Evolutionary conservation across 2,329 filamentous ascomycete genomes (phyloP).

Genomic region (Xylariaceae sp.): DNA sequence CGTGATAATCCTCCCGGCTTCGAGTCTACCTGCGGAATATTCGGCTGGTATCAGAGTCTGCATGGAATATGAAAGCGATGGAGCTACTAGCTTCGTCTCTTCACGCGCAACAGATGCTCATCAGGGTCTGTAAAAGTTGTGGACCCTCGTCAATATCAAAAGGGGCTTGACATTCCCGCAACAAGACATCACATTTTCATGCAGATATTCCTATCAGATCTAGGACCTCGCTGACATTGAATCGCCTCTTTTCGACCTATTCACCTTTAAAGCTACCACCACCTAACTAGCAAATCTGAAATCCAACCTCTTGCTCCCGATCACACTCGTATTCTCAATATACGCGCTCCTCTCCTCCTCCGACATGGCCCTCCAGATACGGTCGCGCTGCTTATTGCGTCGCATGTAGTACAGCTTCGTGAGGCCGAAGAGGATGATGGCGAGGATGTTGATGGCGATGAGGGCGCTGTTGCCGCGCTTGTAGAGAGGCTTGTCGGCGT

Average conservation of each 20-base stretch:
- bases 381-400: constrained; percentile 44
- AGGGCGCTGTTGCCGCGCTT: constrained; percentile 49
- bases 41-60: no score
- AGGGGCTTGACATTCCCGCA: no score
- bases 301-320: constrained; percentile 41
- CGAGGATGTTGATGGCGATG: constrained; percentile 44
- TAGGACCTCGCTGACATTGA: background rate
- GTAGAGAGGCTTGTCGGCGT: constrained; percentile 51
- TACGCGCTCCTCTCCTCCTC: constrained; percentile 46
- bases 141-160: no score
- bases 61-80: no score
- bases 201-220: background rate
- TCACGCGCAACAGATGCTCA: no score
- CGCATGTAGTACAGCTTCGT: constrained; percentile 50
- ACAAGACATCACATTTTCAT: no score
- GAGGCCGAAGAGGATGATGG: constrained; percentile 45
- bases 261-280: background rate
- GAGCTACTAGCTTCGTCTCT: no score
- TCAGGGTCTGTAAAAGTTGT: no score
- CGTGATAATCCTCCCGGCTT: no score
- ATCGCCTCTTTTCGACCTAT: background rate
- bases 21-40: no score
- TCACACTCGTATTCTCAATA: constrained; percentile 36
- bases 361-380: constrained; percentile 44
- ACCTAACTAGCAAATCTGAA: constrained; percentile 39